These are phyloP conservation scores for Boletus rex-veris DNA, from an alignment of 768 basidiomycete genomes.

Conservation along the genomic window DNA sequence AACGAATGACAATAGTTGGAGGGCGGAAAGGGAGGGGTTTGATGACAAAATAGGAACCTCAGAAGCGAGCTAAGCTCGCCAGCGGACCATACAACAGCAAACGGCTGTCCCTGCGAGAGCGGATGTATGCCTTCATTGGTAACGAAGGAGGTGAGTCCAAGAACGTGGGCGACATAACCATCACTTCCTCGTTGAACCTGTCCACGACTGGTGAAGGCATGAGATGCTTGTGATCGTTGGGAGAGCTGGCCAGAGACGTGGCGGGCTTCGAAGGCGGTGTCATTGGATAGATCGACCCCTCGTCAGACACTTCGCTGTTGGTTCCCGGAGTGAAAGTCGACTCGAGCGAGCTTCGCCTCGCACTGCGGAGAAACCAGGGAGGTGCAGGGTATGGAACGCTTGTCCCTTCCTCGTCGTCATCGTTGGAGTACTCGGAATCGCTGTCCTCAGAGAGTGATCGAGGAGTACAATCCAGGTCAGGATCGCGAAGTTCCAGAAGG, in stretches of 20 bases:
- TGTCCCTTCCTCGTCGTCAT: neutral
- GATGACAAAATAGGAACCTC: neutral
- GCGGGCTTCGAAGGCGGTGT: neutral
- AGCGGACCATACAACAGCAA: neutral
- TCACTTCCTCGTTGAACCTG: neutral
- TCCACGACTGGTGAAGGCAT: no score
- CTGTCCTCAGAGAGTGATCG: constrained; percentile 1
- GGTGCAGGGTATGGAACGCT: neutral
- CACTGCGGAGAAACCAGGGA: neutral
- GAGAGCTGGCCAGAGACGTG: neutral
- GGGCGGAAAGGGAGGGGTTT: neutral
- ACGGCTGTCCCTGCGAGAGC: constrained; percentile 1
- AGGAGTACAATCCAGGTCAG: constrained; percentile 5
- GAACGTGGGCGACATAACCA: neutral
- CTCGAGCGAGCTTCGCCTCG: neutral
- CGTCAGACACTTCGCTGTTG: neutral
- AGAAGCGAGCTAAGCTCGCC: neutral
- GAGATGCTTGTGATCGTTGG: neutral
- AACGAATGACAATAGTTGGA: constrained; percentile 21
- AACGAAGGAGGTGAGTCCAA: neutral
- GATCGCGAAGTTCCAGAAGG: constrained; percentile 15
- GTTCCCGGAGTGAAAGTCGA: neutral
- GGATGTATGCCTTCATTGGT: constrained; percentile 1
- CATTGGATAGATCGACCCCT: constrained; percentile 1
- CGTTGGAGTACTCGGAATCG: neutral